These are phyloP conservation scores for Xylaria acuta DNA, from an alignment of 495 filamentous ascomycete genomes.

Conservation along the genomic window DNA sequence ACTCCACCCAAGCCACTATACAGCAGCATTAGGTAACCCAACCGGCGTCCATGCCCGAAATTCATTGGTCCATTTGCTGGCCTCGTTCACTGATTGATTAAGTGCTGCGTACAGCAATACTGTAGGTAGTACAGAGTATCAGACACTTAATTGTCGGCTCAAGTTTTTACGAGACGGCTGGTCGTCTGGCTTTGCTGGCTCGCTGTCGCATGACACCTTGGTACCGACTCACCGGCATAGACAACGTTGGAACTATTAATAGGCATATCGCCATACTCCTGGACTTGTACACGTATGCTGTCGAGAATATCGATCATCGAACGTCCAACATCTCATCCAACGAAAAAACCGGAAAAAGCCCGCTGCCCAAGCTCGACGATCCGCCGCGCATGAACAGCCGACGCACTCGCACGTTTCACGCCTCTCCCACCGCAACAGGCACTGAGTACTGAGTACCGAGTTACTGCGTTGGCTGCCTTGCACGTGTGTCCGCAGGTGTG, in stretches of 20 bases:
- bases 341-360: neutral
- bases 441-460: neutral
- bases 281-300: neutral
- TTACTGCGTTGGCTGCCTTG: neutral
- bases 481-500: constrained; percentile 13
- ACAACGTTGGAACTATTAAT: neutral
- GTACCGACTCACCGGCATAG: neutral
- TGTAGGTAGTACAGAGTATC: neutral
- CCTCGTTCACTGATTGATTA: neutral
- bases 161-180: neutral
- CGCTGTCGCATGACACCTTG: constrained; percentile 19
- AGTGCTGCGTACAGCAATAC: neutral
- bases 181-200: constrained; percentile 4
- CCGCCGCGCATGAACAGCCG: constrained; percentile 20
- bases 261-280: neutral
- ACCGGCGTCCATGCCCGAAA: neutral
- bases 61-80: constrained; percentile 16
- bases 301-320: neutral
- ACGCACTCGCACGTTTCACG: constrained; percentile 16
- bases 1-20: neutral
- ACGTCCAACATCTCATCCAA: constrained; percentile 13
- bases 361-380: constrained; percentile 7
- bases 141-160: constrained; percentile 4
- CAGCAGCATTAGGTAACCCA: constrained; percentile 13
- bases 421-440: neutral